phyloP scores from a whole-genome alignment of 2,329 filamentous ascomycete species.

The Venturiaceae sp. region DNA sequence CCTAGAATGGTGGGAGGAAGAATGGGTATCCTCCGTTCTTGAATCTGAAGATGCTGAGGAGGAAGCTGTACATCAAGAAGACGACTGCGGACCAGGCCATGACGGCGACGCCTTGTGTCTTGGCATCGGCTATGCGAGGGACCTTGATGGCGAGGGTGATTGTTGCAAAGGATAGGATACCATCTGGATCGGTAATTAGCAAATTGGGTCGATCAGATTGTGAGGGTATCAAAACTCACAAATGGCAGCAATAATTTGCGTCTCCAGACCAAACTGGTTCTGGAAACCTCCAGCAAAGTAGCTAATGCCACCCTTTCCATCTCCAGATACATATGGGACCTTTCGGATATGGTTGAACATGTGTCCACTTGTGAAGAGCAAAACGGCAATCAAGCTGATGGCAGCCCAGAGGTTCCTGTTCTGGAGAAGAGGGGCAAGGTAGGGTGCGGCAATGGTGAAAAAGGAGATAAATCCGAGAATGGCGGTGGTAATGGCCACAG shows the following conservation, averaged over 20 bases:
- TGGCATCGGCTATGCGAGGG: slow-evolving; percentile 71
- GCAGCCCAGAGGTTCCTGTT: slow-evolving; percentile 93
- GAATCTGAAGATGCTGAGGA: slow-evolving; percentile 84
- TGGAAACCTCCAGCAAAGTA: slow-evolving; percentile 92
- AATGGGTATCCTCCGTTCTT: slow-evolving; percentile 97
- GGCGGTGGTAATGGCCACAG: slow-evolving; percentile 58
- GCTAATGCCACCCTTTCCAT: slow-evolving; percentile 74
- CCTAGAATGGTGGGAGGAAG: slow-evolving; percentile 77
- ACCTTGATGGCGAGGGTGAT: slow-evolving; percentile 90
- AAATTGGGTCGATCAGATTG: not conserved
- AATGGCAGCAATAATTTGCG: slow-evolving; percentile 85
- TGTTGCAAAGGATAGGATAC: slow-evolving; percentile 75
- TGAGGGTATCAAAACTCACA: slow-evolving; percentile 61
- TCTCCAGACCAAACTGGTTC: slow-evolving; percentile 88
- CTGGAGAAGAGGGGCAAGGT: slow-evolving; percentile 70
- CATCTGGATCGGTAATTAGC: slow-evolving; percentile 41
- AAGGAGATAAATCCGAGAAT: slow-evolving; percentile 61
- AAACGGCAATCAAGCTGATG: slow-evolving; percentile 75
- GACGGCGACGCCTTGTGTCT: slow-evolving; percentile 71
- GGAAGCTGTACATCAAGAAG: slow-evolving; percentile 82
- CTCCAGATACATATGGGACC: slow-evolving; percentile 80
- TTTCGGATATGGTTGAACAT: slow-evolving; percentile 99
- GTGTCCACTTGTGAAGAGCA: slow-evolving; percentile 90
- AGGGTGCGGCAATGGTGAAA: slow-evolving; percentile 63
- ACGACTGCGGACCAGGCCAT: slow-evolving; percentile 69